These are phyloP conservation scores for thale cress (Arabidopsis thaliana) DNA, from an alignment of 345 rosid genomes.

Conservation along the genomic window DNA sequence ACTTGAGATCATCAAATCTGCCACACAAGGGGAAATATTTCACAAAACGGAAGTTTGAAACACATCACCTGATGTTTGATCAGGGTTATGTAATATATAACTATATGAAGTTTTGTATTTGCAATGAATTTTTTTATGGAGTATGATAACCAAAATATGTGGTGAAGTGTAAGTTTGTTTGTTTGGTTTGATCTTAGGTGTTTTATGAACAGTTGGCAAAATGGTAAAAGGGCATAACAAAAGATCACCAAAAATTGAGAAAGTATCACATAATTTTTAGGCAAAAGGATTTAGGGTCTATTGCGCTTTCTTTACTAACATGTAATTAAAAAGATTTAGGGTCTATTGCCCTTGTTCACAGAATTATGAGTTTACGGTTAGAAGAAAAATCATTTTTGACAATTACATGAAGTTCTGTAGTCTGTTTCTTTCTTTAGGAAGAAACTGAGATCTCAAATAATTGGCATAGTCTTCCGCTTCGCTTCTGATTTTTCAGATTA, in stretches of 20 bases:
- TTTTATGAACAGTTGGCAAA: neutral
- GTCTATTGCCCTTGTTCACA: too few species aligned
- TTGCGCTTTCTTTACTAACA: too few species aligned
- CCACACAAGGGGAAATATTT: conserved; percentile 8
- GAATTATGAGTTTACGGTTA: too few species aligned
- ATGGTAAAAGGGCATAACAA: neutral
- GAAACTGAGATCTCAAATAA: too few species aligned
- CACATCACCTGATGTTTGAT: conserved; percentile 2
- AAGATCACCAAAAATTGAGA: neutral
- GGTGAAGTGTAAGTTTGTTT: neutral
- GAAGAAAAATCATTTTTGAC: too few species aligned
- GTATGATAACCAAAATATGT: neutral
- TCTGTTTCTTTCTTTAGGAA: too few species aligned
- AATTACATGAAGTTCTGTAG: too few species aligned
- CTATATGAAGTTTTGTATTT: neutral
- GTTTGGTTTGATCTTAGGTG: neutral
- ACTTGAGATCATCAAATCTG: conserved; percentile 52
- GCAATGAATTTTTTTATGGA: neutral
- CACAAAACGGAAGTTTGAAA: conserved; percentile 14
- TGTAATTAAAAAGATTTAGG: too few species aligned
- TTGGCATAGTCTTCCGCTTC: too few species aligned
- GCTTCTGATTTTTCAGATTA: too few species aligned
- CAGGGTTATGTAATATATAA: neutral
- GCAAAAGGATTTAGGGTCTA: too few species aligned
- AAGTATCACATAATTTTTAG: neutral